phyloP scores from a whole-genome alignment of 108 stramenopile genomes.

The Fragilaria radians region DNA sequence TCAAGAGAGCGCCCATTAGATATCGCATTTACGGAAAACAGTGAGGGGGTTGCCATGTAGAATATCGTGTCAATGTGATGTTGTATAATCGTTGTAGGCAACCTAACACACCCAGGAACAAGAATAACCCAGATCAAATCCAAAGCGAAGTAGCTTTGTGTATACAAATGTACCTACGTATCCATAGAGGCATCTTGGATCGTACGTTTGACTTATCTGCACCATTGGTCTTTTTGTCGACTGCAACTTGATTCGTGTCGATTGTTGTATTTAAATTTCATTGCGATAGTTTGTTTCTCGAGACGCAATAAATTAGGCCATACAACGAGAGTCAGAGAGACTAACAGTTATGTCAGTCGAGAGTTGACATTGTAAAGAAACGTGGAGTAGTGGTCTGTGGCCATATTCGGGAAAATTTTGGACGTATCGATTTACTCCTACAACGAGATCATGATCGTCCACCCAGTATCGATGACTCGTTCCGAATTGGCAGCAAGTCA shows the following conservation, averaged over 20 bases:
- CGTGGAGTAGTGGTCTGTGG: slow-evolving; percentile 70
- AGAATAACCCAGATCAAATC: slow-evolving; percentile 64
- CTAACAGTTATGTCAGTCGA: too few species aligned
- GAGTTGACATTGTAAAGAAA: slow-evolving; percentile 20
- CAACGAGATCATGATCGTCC: slow-evolving; percentile 70
- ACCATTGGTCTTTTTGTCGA: too few species aligned
- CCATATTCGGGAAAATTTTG: slow-evolving; percentile 31
- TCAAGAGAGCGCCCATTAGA: slow-evolving; percentile 84
- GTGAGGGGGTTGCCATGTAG: slow-evolving; percentile 65
- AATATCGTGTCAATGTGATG: slow-evolving; percentile 77
- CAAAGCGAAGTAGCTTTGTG: slow-evolving; percentile 59
- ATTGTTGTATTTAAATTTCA: too few species aligned
- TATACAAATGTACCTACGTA: too few species aligned
- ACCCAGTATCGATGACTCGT: slow-evolving; percentile 56
- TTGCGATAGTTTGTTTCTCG: too few species aligned
- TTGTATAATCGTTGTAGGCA: slow-evolving; percentile 61
- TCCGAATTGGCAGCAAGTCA: slow-evolving; percentile 44
- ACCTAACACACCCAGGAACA: slow-evolving; percentile 59
- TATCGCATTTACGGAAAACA: slow-evolving; percentile 42
- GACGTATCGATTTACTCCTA: slow-evolving; percentile 57
- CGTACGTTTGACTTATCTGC: too few species aligned
- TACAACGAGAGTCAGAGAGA: too few species aligned
- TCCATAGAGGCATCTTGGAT: too few species aligned
- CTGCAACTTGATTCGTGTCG: too few species aligned
- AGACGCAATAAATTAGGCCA: too few species aligned